Conservation (phyloP, 345 rosid species). For the Corymbia maculata region DNA sequence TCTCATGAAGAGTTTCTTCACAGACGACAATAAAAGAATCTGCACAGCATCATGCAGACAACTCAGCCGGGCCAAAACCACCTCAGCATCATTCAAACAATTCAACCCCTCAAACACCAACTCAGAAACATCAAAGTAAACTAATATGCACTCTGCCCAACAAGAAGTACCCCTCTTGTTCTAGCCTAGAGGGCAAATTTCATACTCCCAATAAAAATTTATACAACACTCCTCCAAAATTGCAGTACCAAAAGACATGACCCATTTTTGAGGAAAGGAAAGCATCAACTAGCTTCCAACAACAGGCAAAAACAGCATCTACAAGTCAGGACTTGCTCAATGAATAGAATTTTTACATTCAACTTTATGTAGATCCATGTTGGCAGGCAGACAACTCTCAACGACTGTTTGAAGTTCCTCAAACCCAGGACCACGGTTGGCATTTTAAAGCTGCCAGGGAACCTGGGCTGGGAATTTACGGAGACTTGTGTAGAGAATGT, state of each 20-base stretch:
- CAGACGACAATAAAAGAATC: too few relatives aligned
- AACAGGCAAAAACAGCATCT: not conserved
- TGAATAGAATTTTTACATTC: not conserved
- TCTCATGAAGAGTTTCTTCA: too few relatives aligned
- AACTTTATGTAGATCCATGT: conserved; percentile 19
- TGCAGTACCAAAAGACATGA: not conserved
- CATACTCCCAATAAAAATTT: not conserved
- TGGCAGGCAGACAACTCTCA: conserved; percentile 39
- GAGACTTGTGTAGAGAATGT: conserved; percentile 32
- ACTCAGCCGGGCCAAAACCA: too few relatives aligned
- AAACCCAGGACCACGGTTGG: conserved; percentile 20
- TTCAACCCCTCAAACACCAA: too few relatives aligned
- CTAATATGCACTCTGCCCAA: too few relatives aligned
- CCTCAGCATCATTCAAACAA: too few relatives aligned
- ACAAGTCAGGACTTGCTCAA: not conserved
- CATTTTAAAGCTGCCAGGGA: conserved; percentile 27
- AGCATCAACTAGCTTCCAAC: not conserved
- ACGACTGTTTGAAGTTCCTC: conserved; percentile 17
- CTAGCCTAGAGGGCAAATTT: not conserved
- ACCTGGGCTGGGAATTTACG: conserved; percentile 29
- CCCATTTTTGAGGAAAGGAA: not conserved
- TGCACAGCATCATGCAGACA: too few relatives aligned
- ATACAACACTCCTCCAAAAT: not conserved
- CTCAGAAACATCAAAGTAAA: too few relatives aligned
- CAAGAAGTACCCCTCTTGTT: not conserved